Conservation (phyloP, 495 filamentous ascomycete species). For the Tuber melanosporum region DNA sequence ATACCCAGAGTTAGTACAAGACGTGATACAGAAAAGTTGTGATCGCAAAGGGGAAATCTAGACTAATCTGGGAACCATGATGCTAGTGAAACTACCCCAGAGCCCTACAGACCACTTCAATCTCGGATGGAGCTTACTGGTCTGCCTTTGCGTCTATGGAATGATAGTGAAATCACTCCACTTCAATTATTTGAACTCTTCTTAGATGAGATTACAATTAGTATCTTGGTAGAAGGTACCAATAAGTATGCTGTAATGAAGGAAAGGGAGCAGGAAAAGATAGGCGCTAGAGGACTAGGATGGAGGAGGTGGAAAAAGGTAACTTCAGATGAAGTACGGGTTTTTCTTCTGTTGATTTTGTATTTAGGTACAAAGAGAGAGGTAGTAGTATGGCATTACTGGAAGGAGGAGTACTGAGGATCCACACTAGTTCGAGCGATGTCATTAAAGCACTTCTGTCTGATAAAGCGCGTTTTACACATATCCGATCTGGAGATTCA, state of each 20-base stretch:
- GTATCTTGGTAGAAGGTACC: background rate
- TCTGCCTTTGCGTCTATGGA: background rate
- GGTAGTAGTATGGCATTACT: background rate
- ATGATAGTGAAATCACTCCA: background rate
- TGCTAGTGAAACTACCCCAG: background rate
- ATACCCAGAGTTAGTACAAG: too few species aligned
- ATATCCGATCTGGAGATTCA: background rate
- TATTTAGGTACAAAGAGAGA: background rate
- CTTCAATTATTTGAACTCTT: background rate
- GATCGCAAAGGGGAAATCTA: too few species aligned
- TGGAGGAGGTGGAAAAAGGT: background rate
- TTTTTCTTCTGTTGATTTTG: background rate
- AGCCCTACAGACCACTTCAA: background rate
- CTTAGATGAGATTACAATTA: background rate
- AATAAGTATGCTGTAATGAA: background rate
- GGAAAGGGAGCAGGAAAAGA: background rate
- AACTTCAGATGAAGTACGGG: background rate
- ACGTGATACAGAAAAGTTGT: too few species aligned
- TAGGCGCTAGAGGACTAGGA: background rate
- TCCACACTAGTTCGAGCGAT: background rate
- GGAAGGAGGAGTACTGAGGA: background rate
- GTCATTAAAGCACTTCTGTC: background rate
- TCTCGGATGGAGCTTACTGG: background rate
- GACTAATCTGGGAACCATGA: too few species aligned
- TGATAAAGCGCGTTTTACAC: background rate